These are phyloP conservation scores for Phaseolus lunatus DNA, from an alignment of 306 rosid genomes.

Conservation along the genomic window DNA sequence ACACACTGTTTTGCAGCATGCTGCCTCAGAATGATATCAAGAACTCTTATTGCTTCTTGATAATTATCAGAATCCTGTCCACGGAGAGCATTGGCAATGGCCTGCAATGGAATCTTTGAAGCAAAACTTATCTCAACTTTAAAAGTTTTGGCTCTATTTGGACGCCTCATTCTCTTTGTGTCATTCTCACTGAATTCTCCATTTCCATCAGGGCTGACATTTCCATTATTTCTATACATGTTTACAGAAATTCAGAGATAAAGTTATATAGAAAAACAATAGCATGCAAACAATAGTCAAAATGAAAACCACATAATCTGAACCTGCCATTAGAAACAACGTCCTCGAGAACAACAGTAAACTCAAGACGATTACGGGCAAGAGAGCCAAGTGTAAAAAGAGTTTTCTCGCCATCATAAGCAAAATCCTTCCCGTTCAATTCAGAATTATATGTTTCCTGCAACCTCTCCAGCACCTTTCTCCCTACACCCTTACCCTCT, in stretches of 20 bases:
- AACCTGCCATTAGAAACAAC: slow-evolving; percentile 68
- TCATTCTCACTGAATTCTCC: slow-evolving; percentile 75
- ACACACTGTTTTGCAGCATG: slow-evolving; percentile 95
- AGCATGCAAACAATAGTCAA: neutral
- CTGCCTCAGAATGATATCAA: slow-evolving; percentile 85
- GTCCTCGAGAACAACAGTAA: slow-evolving; percentile 82
- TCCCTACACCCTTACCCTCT: slow-evolving; percentile 83
- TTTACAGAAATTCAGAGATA: neutral
- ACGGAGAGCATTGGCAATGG: slow-evolving; percentile 76
- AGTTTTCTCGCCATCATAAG: slow-evolving; percentile 94
- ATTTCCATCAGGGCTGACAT: slow-evolving; percentile 57
- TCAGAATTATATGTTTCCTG: slow-evolving; percentile 79
- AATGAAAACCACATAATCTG: slow-evolving; percentile 10
- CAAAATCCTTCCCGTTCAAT: slow-evolving; percentile 80
- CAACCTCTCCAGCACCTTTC: slow-evolving; percentile 75
- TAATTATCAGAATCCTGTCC: slow-evolving; percentile 88
- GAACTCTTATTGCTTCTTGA: slow-evolving; percentile 87
- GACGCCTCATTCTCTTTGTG: slow-evolving; percentile 75
- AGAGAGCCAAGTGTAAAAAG: slow-evolving; percentile 87
- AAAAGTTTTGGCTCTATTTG: slow-evolving; percentile 64
- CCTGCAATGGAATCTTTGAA: slow-evolving; percentile 78
- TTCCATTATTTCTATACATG: slow-evolving; percentile 66
- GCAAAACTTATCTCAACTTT: slow-evolving; percentile 89
- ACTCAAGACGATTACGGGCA: slow-evolving; percentile 84
- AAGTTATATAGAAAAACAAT: too few relatives aligned